phyloP scores from a whole-genome alignment of 192 early-diverging fungal species.

The Phlyctochytrium bullatum region DNA sequence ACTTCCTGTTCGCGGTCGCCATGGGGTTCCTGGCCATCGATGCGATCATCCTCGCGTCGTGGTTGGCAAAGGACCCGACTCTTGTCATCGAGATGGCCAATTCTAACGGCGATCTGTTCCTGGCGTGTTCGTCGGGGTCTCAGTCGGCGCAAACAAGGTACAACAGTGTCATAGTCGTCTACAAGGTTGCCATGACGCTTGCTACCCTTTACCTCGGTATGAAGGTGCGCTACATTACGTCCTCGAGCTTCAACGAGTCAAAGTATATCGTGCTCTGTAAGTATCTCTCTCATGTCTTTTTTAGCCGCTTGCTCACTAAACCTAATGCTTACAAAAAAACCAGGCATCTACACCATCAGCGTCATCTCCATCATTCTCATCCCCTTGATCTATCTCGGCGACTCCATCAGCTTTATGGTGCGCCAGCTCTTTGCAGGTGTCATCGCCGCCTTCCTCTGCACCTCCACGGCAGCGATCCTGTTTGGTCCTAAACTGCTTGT shows the following conservation, averaged over 20 bases:
- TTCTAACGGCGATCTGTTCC: not conserved
- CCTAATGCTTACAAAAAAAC: not conserved
- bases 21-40: not conserved
- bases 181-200: not conserved
- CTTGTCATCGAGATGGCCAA: not conserved
- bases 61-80: not conserved
- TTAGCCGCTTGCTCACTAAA: not conserved
- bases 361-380: not conserved
- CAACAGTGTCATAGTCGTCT: not conserved
- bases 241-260: not conserved
- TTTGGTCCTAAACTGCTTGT: not conserved
- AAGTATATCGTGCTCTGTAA: not conserved
- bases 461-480: not conserved
- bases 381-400: not conserved
- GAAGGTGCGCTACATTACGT: not conserved
- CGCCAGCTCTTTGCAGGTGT: not conserved
- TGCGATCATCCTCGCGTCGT: not conserved
- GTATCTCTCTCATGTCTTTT: not conserved
- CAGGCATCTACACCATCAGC: conserved; percentile 1
- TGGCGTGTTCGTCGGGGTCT: not conserved
- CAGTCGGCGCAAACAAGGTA: not conserved
- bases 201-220: not conserved
- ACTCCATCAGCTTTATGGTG: not conserved
- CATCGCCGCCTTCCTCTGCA: not conserved
- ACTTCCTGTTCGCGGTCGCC: not conserved